These are phyloP conservation scores for Dalbergia cochinchinensis DNA, from an alignment of 306 rosid genomes.

Conservation along the genomic window DNA sequence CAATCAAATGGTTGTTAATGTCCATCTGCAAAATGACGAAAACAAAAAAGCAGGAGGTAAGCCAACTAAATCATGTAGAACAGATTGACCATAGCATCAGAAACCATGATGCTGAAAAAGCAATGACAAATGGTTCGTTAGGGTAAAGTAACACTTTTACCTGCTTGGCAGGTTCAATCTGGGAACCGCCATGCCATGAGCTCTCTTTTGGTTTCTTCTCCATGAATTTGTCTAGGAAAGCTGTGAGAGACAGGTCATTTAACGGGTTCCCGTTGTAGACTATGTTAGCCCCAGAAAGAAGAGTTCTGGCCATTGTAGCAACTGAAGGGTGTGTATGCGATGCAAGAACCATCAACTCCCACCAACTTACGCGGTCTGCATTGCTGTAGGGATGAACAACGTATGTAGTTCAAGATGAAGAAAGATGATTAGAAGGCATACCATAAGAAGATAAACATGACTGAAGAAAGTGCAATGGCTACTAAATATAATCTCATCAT, in stretches of 20 bases:
- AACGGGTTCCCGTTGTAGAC: conserved; percentile 92
- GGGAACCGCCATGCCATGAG: conserved; percentile 96
- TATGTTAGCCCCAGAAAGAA: conserved; percentile 90
- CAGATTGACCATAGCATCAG: background rate
- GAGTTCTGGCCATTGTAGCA: conserved; percentile 86
- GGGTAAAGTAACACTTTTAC: conserved; percentile 44
- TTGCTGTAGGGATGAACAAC: conserved; percentile 65
- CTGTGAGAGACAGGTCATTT: conserved; percentile 76
- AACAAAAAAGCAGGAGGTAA: conserved; percentile 24
- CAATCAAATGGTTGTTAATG: conserved; percentile 72
- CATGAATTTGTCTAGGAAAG: conserved; percentile 97
- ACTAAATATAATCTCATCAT: background rate
- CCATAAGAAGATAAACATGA: background rate
- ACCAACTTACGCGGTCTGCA: conserved; percentile 91
- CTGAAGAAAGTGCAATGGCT: background rate
- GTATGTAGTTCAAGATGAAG: background rate
- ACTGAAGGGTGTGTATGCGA: conserved; percentile 95
- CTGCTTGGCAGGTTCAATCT: conserved; percentile 95
- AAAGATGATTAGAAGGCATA: background rate
- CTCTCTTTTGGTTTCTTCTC: conserved; percentile 90
- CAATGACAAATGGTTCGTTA: conserved; percentile 12
- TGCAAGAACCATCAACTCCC: conserved; percentile 91
- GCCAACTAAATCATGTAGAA: conserved; percentile 26
- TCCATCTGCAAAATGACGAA: conserved; percentile 66
- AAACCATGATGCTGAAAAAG: conserved; percentile 29